These are phyloP conservation scores for Moringa oleifera DNA, from an alignment of 345 rosid species.

Conservation along the genomic window DNA sequence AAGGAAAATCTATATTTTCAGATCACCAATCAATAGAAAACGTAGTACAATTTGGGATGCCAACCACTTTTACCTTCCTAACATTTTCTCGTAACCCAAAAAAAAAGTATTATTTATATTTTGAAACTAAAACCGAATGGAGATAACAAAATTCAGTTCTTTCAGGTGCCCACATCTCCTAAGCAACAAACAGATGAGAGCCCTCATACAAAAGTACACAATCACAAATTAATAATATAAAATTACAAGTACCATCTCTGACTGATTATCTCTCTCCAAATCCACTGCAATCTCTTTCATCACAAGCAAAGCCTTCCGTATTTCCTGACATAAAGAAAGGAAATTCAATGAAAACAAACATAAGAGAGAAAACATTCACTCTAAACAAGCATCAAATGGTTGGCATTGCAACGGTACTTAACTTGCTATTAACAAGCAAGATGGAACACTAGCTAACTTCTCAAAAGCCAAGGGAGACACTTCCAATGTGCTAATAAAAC, in stretches of 20 bases:
- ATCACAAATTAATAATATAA: neutral
- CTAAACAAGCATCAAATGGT: neutral
- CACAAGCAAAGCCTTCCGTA: slow-evolving; percentile 50
- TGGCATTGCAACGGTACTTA: neutral
- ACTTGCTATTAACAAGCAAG: neutral
- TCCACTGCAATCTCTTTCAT: slow-evolving; percentile 74
- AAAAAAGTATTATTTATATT: too few species aligned
- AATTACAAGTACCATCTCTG: slow-evolving; percentile 51
- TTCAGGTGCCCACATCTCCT: neutral
- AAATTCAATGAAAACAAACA: neutral
- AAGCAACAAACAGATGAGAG: neutral
- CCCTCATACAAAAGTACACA: neutral
- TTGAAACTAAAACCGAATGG: neutral
- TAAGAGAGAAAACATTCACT: neutral
- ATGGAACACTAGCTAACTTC: too few species aligned
- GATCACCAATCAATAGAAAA: neutral
- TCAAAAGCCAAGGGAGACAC: neutral
- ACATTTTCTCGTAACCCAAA: neutral
- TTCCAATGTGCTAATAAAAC: neutral
- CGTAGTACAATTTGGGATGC: neutral
- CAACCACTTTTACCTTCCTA: neutral
- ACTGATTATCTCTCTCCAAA: slow-evolving; percentile 61
- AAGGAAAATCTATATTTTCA: too few species aligned
- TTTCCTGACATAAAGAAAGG: slow-evolving; percentile 45
- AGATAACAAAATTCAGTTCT: neutral